Base-by-base conservation (phyloP, 2,329 filamentous ascomycete species). In the Epichloe glyceriae region DNA sequence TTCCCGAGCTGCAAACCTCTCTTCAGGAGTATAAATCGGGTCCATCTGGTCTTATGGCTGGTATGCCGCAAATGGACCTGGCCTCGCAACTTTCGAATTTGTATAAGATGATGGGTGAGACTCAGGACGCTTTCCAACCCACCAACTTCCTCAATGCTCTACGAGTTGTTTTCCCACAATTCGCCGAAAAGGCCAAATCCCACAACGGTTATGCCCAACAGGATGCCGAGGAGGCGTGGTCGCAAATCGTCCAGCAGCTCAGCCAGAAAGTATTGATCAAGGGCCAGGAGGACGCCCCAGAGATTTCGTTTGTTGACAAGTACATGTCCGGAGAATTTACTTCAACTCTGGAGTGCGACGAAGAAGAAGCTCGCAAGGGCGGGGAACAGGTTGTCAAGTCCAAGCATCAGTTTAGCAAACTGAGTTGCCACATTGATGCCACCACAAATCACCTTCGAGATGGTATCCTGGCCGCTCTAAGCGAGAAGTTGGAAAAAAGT, bases 191-290 rank as follows among this genome's bases (percentile, higher is more conserved):
- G 61, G 81, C 88, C 50, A 90, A 87, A 65, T 83, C 84, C 34
- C 86, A 88, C 20, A 76, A 84, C 52, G 89, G 87, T 6, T 97
- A 85, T 63, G 90, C 93, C n/a, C 93, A 98, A 69, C 93, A 98
- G 69, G 93, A 98, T 71, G 93, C 93, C 1, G 93, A 98, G 67
- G 93, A 98, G 68, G 93, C 91, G 45, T 98, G 91, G 89, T 93
- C 91, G 19, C 91, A 97, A 64, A 94, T 98, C 54, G 72, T 98
- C 5, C 82, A 85, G 43, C 86, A 91, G 62, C 71, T 98, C 38
- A 82, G 85, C 55, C 79, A 86, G 61, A 91, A 87, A 63, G 71
- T 97, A 47, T 83, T 81, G 63, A 68, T 86, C 56, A 82, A 79
- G 60, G 75, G 78, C 8, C 63, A 64, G 0, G 67, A 71, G 19